Percentiles rank a stretch among this genome's conserved stretches.
Evolutionary conservation across 2,329 filamentous ascomycete species (phyloP).

Genomic region (Ceratocystis papillata): DNA sequence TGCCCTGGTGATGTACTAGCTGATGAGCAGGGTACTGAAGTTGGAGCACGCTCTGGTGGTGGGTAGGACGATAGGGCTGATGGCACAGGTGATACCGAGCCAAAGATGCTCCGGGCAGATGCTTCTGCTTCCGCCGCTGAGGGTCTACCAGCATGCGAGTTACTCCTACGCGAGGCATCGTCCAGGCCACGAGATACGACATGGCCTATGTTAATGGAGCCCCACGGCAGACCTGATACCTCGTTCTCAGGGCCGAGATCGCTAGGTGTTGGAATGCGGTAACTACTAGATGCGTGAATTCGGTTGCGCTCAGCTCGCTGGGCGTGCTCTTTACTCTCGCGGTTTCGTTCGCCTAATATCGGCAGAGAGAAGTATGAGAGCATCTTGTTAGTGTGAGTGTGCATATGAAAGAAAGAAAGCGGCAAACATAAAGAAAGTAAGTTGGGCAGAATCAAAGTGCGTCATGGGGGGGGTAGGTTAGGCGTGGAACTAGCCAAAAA

Average conservation of each 20-base stretch:
- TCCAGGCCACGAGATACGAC: conserved; percentile 44
- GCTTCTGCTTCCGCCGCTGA: conserved; percentile 15
- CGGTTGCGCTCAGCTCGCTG: conserved; percentile 55
- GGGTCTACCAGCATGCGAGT: conserved; percentile 30
- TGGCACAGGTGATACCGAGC: not conserved
- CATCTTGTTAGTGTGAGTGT: not conserved
- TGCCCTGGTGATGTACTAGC: not conserved
- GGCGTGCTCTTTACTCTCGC: conserved; percentile 54
- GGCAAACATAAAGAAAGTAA: not conserved
- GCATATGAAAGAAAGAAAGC: not conserved
- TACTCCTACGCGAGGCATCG: conserved; percentile 37
- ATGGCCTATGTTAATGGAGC: conserved; percentile 51
- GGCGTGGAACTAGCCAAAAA: too few relatives aligned
- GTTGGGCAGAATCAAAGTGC: too few relatives aligned
- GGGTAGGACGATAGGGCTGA: not conserved
- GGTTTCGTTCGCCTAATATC: conserved; percentile 53
- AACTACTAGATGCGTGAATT: conserved; percentile 52
- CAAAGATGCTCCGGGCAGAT: not conserved
- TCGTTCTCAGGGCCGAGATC: conserved; percentile 43
- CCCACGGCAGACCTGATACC: conserved; percentile 61
- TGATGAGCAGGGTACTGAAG: too few relatives aligned
- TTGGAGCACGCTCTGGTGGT: too few relatives aligned
- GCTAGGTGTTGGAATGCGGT: conserved; percentile 48
- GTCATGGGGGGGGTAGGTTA: too few relatives aligned
- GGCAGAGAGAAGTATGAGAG: not conserved